phyloP scores from a whole-genome alignment of 2,329 filamentous ascomycete genomes.

The Paecilomyces fulvus region DNA sequence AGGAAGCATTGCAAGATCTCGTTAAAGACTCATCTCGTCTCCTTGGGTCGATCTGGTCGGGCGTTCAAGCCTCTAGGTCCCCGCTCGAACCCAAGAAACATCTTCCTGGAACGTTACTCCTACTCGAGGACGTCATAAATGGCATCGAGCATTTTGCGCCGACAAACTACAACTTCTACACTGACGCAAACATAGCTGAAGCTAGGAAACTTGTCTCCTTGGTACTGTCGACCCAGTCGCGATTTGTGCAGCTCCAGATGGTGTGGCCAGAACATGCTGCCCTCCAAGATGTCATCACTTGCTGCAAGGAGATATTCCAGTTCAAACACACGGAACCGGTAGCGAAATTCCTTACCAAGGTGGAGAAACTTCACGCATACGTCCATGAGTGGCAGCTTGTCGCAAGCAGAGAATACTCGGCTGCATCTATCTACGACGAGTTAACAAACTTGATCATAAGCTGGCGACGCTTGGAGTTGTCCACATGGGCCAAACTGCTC shows the following conservation, averaged over 20 bases:
- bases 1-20: constrained; percentile 22
- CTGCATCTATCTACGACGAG: constrained; percentile 61
- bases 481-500: constrained; percentile 83
- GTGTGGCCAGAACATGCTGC: constrained; percentile 67
- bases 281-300: constrained; percentile 66
- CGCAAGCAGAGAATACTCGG: constrained; percentile 70
- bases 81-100: constrained; percentile 41
- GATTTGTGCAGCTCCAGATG: constrained; percentile 61
- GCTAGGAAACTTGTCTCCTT: constrained; percentile 64
- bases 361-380: constrained; percentile 77
- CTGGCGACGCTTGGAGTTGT: constrained; percentile 86
- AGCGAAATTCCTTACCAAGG: constrained; percentile 72
- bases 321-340: constrained; percentile 75
- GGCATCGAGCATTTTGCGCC: constrained; percentile 37
- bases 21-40: constrained; percentile 26
- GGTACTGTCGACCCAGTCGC: constrained; percentile 57
- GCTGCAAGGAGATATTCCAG: constrained; percentile 66
- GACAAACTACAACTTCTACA: constrained; percentile 77
- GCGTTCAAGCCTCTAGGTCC: constrained; percentile 13
- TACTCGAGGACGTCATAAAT: constrained; percentile 54
- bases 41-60: constrained; percentile 26
- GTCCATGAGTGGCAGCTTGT: constrained; percentile 95
- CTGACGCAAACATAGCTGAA: constrained; percentile 67
- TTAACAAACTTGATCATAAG: constrained; percentile 73
- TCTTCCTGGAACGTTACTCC: constrained; percentile 58